These are phyloP conservation scores for Hydnum rufescens DNA, from an alignment of 768 basidiomycete species.

Conservation along the genomic window DNA sequence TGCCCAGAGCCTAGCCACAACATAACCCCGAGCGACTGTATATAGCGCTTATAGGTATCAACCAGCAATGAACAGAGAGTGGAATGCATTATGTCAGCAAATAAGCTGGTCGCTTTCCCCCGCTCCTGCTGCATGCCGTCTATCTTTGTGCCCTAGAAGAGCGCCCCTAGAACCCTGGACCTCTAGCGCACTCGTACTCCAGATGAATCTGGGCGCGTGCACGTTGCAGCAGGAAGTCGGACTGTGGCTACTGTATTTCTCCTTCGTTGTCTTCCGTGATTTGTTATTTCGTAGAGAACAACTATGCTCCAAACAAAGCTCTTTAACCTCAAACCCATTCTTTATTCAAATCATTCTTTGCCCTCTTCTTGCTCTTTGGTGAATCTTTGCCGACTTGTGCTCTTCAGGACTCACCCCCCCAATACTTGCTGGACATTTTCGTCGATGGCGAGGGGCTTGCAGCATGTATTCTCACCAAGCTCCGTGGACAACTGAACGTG, in stretches of 20 bases:
- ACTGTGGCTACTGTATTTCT: not conserved
- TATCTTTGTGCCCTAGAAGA: not conserved
- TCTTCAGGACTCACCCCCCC: conserved; percentile 81
- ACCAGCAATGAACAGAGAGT: too few species aligned
- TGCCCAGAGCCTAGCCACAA: too few species aligned
- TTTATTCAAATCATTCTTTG: conserved; percentile 48
- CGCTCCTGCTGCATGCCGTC: not conserved
- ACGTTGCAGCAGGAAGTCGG: not conserved
- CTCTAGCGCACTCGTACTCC: not conserved
- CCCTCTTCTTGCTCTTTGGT: conserved; percentile 67
- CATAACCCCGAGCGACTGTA: too few species aligned
- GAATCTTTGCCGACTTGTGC: conserved; percentile 62
- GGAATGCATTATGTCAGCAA: too few species aligned
- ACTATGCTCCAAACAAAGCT: conserved; percentile 38
- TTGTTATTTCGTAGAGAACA: conserved; percentile 24
- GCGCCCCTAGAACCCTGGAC: not conserved
- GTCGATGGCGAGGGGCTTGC: conserved; percentile 97
- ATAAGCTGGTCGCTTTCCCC: too few species aligned
- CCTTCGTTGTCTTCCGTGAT: conserved; percentile 11
- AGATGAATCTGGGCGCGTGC: not conserved
- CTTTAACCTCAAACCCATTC: conserved; percentile 32
- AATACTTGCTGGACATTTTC: conserved; percentile 74
- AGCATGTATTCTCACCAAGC: conserved; percentile 97
- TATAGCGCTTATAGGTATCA: too few species aligned
- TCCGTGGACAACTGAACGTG: conserved; percentile 90